Evolutionary conservation across 192 early-diverging fungal species (phyloP).

Genomic region (Linnemannia hyalina): DNA sequence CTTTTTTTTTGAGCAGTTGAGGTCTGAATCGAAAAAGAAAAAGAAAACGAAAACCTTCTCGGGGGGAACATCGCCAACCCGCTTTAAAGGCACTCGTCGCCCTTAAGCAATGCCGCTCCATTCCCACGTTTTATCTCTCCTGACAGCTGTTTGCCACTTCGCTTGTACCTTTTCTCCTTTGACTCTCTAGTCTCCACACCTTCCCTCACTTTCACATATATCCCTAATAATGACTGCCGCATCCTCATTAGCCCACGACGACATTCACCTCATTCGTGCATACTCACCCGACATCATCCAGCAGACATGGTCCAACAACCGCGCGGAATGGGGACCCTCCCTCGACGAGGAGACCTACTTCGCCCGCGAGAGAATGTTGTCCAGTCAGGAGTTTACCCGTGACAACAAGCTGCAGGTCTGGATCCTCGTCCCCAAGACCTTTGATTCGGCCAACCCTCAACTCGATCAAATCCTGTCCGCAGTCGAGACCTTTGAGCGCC

Average conservation of each 20-base stretch:
- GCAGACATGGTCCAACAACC: conserved; percentile 43
- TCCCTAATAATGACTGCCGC: neutral
- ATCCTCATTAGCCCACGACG: conserved; percentile 16
- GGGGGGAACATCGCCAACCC: too few species aligned
- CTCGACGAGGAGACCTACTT: conserved; percentile 15
- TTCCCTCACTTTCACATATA: too few species aligned
- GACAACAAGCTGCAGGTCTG: conserved; percentile 37
- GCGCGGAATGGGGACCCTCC: conserved; percentile 24
- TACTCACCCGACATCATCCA: conserved; percentile 22
- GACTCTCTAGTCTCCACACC: too few species aligned
- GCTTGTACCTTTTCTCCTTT: neutral
- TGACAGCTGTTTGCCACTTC: neutral
- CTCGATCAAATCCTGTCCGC: conserved; percentile 27
- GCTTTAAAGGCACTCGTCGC: neutral
- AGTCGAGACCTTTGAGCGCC: conserved; percentile 32
- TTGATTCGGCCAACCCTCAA: conserved; percentile 25
- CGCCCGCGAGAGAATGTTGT: conserved; percentile 24
- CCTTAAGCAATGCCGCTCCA: neutral
- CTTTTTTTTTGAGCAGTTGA: too few species aligned
- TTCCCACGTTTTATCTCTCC: neutral
- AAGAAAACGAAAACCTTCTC: too few species aligned
- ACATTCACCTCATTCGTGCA: conserved; percentile 36
- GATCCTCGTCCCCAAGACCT: conserved; percentile 42
- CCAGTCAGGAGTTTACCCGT: conserved; percentile 19
- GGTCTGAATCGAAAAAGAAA: too few species aligned